These are phyloP conservation scores for Microstroma glucosiphilum DNA, from an alignment of 1,284 basidiomycete genomes.

Conservation along the genomic window DNA sequence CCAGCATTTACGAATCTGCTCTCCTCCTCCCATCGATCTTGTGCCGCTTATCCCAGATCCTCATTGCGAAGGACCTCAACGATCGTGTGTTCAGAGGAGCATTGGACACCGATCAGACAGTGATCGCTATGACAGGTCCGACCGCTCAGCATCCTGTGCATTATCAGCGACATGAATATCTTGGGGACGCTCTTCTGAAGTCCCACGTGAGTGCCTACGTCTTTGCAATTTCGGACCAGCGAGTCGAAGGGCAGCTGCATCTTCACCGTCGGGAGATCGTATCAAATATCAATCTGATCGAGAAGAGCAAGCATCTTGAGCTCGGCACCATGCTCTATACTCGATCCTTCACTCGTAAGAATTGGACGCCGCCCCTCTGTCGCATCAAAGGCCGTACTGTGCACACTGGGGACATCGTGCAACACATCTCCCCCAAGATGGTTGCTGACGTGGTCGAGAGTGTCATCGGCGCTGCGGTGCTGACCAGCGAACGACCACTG, in stretches of 20 bases:
- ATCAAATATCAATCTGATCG: slow-evolving; percentile 23
- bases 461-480: slow-evolving; percentile 20
- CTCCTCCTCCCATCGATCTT: slow-evolving; percentile 31
- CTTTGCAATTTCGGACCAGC: slow-evolving; percentile 19
- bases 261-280: slow-evolving; percentile 24
- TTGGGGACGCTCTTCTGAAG: slow-evolving; percentile 35
- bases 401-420: slow-evolving; percentile 1
- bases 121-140: slow-evolving; percentile 24
- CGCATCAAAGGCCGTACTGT: slow-evolving; percentile 2
- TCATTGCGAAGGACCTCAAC: slow-evolving; percentile 21
- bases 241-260: slow-evolving; percentile 26
- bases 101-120: slow-evolving; percentile 11
- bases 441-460: slow-evolving; percentile 31
- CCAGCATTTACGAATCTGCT: slow-evolving; percentile 2
- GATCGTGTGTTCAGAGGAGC: slow-evolving; percentile 10
- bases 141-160: slow-evolving; percentile 13
- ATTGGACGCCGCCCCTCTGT: slow-evolving; percentile 2
- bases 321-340: slow-evolving; percentile 15
- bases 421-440: slow-evolving; percentile 19
- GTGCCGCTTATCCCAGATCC: slow-evolving; percentile 21
- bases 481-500: background rate
- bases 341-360: background rate
- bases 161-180: slow-evolving; percentile 32
- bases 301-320: slow-evolving; percentile 16
- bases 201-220: slow-evolving; percentile 24